Percentiles rank a stretch among this genome's conserved stretches.
Evolutionary conservation across 169 alveolate genomes (phyloP).

Genomic region (Eimeria praecox): DNA sequence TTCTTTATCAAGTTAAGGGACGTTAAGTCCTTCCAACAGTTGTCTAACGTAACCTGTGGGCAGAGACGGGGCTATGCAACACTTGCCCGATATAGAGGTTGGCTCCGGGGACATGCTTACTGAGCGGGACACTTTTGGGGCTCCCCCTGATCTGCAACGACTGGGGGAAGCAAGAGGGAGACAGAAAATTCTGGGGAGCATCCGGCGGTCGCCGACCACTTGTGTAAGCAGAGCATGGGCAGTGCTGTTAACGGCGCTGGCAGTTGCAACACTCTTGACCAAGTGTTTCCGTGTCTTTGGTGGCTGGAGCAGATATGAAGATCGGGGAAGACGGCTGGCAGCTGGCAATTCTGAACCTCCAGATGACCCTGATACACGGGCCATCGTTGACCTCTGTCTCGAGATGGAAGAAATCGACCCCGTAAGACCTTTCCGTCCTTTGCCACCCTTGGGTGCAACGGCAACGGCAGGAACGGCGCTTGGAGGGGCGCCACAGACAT

Average conservation of each 20-base stretch:
- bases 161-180: not conserved
- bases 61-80: not conserved
- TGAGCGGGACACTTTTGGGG: not conserved
- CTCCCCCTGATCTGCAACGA: not conserved
- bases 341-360: not conserved
- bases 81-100: not conserved
- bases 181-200: not conserved
- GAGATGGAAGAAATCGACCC: not conserved
- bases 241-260: not conserved
- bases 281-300: not conserved
- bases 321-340: not conserved
- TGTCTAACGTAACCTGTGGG: not conserved
- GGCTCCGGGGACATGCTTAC: not conserved
- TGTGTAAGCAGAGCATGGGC: not conserved
- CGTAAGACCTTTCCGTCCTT: not conserved
- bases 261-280: conserved; percentile 14
- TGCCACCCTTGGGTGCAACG: not conserved
- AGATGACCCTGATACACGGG: not conserved
- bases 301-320: not conserved
- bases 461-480: not conserved
- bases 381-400: not conserved
- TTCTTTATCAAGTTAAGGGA: not conserved
- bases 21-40: not conserved
- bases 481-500: not conserved
- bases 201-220: not conserved